Base-by-base conservation (phyloP, 2,329 filamentous ascomycete genomes). In the Fonsecaea nubica region DNA sequence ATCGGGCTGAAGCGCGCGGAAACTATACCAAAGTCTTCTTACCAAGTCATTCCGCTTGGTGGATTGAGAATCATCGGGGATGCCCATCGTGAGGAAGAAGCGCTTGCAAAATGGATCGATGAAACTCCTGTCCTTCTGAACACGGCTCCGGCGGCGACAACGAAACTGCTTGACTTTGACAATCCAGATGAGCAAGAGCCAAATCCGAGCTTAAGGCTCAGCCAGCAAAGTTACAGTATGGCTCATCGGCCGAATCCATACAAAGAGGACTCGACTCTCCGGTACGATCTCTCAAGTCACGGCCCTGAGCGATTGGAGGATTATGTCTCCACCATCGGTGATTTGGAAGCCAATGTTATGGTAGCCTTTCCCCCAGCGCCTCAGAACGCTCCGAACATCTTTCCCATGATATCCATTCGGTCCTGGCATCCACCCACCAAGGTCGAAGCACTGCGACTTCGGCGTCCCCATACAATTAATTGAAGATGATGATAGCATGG, bases 61-160 rank as follows among this genome's bases (percentile, higher is more conserved):
- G 69, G 65, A 12, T 59, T 69, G 59, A 67, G 66, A 50, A 61
- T 71, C 35, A 53, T 68, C 15, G 60, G 45, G 54, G 69, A 71
- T 42, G 33, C 64, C 35, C 15, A 13, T 30, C 45, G 53, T 35
- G 65, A 69, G 56, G 67, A 69, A 40, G 36, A 56, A 21, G 18
- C 58, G 33, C 38, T 70, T 4, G 33, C 38, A 7, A 38, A 58
- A 2, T 68, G 58, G 50, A 62, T 69, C 48, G 48, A 45, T 25
- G 38, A 65, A 13, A 53, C 59, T 35, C 42, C 58, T 9, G 13
- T 58, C 10, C 56, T 55, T 42, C 25, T 58, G 12, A 45, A 55
- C 9, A 33, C 63, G 7, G 30, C 54, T 15, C 25, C 25, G 25
- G 66, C 63, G n/a, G 9, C 36, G 8, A 68, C 63, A 12, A 68